Evolutionary conservation across 2,329 filamentous ascomycete genomes (phyloP), one percentile per base, ranked within the genome.

Genomic region (Tetracladium maxilliforme): DNA sequence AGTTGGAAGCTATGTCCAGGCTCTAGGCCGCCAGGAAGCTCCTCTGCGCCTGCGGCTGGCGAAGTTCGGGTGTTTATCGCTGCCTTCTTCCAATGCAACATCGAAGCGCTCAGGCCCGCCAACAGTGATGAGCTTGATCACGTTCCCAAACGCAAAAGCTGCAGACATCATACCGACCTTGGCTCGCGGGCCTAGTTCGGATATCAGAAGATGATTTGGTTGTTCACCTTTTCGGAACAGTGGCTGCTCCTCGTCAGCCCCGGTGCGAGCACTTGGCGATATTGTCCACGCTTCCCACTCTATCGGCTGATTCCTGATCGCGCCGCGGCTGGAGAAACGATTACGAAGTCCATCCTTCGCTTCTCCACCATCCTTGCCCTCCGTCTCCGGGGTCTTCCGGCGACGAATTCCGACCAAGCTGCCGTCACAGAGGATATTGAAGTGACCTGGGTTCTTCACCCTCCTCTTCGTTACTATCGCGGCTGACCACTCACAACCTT

Each of bases 61-160:
- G n/a, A n/a, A n/a, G n/a, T n/a, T n/a, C n/a, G n/a, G n/a, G n/a
- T n/a, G n/a, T n/a, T n/a, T n/a, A n/a, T n/a, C n/a, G n/a, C n/a
- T n/a, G n/a, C n/a, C n/a, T n/a, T n/a, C n/a, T n/a, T n/a, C n/a
- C n/a, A n/a, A n/a, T n/a, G n/a, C n/a, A n/a, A n/a, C 33, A 25
- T 73, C 68, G 37, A 76, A 78, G 16, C 65, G 56, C 40, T 78
- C 74, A 33, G 68, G 62, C 6, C 74, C 76, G 6, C n/a, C n/a
- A n/a, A 76, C 54, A 3, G 66, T 69, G 28, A 84, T 61, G 25
- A 84, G 52, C 48, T 83, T 84, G 39, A 84, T 59, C 2, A 69
- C 58, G 35, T 83, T 79, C 9, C 78, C 80, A 30, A 84, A 70
- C 0, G 65, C 75, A 16, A 86, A 63, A 0, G 70, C 79, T 4